These are phyloP conservation scores for Aureoboletus auriporus DNA, from an alignment of 768 basidiomycete genomes.

Conservation along the genomic window DNA sequence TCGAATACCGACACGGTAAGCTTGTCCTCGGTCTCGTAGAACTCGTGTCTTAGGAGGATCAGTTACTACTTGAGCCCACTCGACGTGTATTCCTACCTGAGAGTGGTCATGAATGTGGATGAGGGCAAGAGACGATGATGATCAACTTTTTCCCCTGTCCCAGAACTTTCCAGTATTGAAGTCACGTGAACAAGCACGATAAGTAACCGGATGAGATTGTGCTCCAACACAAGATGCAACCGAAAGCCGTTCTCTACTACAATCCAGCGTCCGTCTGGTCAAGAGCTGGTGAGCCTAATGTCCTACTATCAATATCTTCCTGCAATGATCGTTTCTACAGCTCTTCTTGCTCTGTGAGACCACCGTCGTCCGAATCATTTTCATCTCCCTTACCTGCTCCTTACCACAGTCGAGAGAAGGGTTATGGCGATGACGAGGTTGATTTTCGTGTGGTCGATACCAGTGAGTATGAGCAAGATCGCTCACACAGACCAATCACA, in stretches of 20 bases:
- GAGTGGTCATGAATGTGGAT: constrained; percentile 20
- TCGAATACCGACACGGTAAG: constrained; percentile 76
- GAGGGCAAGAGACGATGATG: neutral
- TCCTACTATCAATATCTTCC: neutral
- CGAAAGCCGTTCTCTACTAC: constrained; percentile 83
- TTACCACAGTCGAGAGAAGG: constrained; percentile 62
- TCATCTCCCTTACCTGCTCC: constrained; percentile 2
- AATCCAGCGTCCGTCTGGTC: constrained; percentile 60
- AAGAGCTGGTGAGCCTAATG: constrained; percentile 46
- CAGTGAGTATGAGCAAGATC: constrained; percentile 31
- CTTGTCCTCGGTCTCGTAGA: constrained; percentile 80
- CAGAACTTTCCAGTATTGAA: constrained; percentile 25
- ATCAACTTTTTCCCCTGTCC: constrained; percentile 4
- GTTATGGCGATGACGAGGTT: constrained; percentile 75
- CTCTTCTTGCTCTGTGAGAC: constrained; percentile 54
- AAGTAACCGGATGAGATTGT: neutral
- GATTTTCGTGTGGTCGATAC: constrained; percentile 67
- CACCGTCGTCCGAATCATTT: neutral
- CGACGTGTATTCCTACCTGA: constrained; percentile 19
- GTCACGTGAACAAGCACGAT: constrained; percentile 21
- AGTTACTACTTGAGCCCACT: neutral
- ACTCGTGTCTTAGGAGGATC: constrained; percentile 60
- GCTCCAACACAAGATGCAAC: constrained; percentile 26
- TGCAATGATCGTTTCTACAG: constrained; percentile 27
- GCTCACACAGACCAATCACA: neutral